Evolutionary conservation across 768 basidiomycete genomes (phyloP).

Genomic region (Tulasnella sp.): DNA sequence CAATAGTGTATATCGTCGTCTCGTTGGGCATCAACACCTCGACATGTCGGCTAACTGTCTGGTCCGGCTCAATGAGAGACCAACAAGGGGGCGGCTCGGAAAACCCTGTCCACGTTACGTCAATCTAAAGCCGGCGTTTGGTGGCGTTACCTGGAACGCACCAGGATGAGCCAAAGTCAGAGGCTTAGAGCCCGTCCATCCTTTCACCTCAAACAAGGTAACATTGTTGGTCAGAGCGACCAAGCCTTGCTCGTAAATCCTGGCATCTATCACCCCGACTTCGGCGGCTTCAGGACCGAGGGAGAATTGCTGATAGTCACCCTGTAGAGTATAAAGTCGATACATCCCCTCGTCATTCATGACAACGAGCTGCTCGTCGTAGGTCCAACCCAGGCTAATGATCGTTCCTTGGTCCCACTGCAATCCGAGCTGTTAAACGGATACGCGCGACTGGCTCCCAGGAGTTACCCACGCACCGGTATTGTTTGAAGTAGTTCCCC

Average conservation of each 20-base stretch:
- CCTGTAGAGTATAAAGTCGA: slow-evolving; percentile 79
- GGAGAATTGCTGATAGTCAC: slow-evolving; percentile 77
- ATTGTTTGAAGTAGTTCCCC: slow-evolving; percentile 48
- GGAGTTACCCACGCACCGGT: slow-evolving; percentile 23
- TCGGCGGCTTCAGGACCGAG: slow-evolving; percentile 77
- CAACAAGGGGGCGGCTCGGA: slow-evolving; percentile 73
- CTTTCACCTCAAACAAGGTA: slow-evolving; percentile 75
- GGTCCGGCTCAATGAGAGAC: slow-evolving; percentile 84
- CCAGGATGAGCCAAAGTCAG: slow-evolving; percentile 66
- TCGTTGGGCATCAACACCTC: slow-evolving; percentile 82
- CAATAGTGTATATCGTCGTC: slow-evolving; percentile 71
- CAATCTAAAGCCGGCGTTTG: slow-evolving; percentile 1
- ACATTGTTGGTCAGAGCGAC: slow-evolving; percentile 76
- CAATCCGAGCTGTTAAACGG: slow-evolving; percentile 22
- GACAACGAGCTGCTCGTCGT: slow-evolving; percentile 72
- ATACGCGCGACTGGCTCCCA: slow-evolving; percentile 1
- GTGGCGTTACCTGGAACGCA: slow-evolving; percentile 33
- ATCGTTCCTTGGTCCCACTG: slow-evolving; percentile 91
- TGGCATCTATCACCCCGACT: slow-evolving; percentile 74
- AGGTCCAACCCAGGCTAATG: slow-evolving; percentile 54
- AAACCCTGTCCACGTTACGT: slow-evolving; percentile 43
- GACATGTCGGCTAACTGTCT: slow-evolving; percentile 80
- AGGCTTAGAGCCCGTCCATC: slow-evolving; percentile 75
- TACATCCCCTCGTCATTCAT: slow-evolving; percentile 90
- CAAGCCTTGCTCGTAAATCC: slow-evolving; percentile 77